Conservation (phyloP, 805 yeast genomes). For the Groenewaldozyma salmanticensis region DNA sequence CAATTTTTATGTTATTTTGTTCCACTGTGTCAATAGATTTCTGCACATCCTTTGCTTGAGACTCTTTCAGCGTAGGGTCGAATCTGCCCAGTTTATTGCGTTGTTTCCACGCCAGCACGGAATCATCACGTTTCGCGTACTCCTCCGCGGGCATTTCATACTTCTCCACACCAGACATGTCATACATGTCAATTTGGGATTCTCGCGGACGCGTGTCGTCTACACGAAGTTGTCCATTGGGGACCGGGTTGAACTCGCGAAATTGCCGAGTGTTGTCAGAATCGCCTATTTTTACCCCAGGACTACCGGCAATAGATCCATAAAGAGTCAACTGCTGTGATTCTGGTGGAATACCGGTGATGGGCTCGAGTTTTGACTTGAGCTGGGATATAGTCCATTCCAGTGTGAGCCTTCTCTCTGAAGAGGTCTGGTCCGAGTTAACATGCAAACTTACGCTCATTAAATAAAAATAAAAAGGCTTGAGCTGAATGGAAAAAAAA, state of each 20-base stretch:
- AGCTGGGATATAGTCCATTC: slow-evolving; percentile 51
- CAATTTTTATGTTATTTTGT: slow-evolving; percentile 11
- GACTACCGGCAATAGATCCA: slow-evolving; percentile 17
- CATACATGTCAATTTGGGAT: slow-evolving; percentile 24
- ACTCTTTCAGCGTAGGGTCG: slow-evolving; percentile 37
- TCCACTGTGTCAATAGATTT: slow-evolving; percentile 9
- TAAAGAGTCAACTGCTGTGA: slow-evolving; percentile 32
- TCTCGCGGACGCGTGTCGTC: slow-evolving; percentile 26
- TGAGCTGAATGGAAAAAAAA: too few relatives aligned
- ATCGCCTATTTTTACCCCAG: slow-evolving; percentile 3
- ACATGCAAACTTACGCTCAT: slow-evolving; percentile 24
- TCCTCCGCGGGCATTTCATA: slow-evolving; percentile 48
- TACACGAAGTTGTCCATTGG: slow-evolving; percentile 43
- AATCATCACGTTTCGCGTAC: slow-evolving; percentile 48
- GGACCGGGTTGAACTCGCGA: slow-evolving; percentile 21
- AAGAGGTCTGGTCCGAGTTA: slow-evolving; percentile 56
- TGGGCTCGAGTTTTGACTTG: slow-evolving; percentile 46
- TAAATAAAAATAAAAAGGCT: too few relatives aligned
- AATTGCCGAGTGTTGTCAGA: slow-evolving; percentile 7
- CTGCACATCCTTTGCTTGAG: slow-evolving; percentile 1
- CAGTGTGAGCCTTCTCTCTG: slow-evolving; percentile 57
- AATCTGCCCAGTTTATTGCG: slow-evolving; percentile 62
- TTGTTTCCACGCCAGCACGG: slow-evolving; percentile 73
- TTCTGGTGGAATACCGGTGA: slow-evolving; percentile 64
- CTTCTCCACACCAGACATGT: slow-evolving; percentile 28